Percentiles rank a stretch among this genome's conserved stretches.
These are phyloP conservation scores for Stygiomarasmius scandens DNA, from an alignment of 1,284 basidiomycete species.

Conservation along the genomic window DNA sequence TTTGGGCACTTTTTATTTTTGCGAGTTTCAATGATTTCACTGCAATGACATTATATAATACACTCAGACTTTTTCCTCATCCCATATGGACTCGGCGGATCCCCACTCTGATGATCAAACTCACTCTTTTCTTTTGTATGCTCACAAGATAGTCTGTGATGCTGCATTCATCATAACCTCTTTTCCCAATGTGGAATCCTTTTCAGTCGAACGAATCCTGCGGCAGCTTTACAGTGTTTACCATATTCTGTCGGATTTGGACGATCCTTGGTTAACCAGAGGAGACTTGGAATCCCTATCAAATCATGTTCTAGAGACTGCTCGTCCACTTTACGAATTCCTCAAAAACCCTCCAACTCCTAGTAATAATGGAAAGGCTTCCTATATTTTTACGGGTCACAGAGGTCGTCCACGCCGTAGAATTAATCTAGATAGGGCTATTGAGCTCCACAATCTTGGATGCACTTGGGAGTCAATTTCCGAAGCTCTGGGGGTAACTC, in stretches of 20 bases:
- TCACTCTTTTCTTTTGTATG: slow-evolving; percentile 11
- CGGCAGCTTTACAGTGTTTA: slow-evolving; percentile 4
- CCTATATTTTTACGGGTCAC: not conserved
- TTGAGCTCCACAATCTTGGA: slow-evolving; percentile 14
- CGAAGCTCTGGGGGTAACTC: slow-evolving; percentile 10
- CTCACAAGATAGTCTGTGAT: slow-evolving; percentile 3
- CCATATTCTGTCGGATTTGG: slow-evolving; percentile 4
- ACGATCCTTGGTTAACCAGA: not conserved
- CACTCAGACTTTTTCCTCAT: too few species aligned
- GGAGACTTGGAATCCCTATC: too few species aligned
- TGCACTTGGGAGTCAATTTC: slow-evolving; percentile 14
- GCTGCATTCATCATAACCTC: slow-evolving; percentile 14
- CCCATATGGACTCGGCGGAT: too few species aligned
- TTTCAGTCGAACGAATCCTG: slow-evolving; percentile 9
- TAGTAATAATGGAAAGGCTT: not conserved
- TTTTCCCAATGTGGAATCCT: slow-evolving; percentile 12
- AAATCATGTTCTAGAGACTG: not conserved
- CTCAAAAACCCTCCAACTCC: slow-evolving; percentile 3
- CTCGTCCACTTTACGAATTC: not conserved
- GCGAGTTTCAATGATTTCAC: too few species aligned
- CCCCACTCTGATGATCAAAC: too few species aligned
- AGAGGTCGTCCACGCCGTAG: slow-evolving; percentile 11
- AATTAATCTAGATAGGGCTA: slow-evolving; percentile 5
- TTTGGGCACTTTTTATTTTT: too few species aligned
- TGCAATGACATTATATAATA: too few species aligned